Base-by-base conservation (phyloP, 352 stramenopile genomes). In the Pythium oligandrum region DNA sequence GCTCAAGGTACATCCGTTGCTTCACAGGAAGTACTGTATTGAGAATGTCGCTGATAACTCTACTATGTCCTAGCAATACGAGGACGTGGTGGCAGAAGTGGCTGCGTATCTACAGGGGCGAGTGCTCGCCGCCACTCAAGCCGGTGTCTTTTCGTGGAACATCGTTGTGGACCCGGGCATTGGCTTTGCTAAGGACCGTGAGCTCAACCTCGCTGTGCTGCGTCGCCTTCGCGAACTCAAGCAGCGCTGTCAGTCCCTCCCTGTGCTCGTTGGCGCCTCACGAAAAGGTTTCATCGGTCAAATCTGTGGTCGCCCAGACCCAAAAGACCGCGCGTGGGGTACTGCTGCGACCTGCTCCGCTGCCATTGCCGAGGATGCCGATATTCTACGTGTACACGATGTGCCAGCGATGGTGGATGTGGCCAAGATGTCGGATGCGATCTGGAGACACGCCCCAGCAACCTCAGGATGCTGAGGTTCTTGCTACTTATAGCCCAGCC, bases 231-330 rank as follows among this genome's bases (percentile, higher is more conserved):
- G 61, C 7, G 57, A 60, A 6, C 49, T 93, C 44, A 88, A 87
- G 49, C 33, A 55, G 0, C 38, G 17, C 0, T 90, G 82, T 46
- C 61, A 71, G 4, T 64, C 46, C 9, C 71, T 88, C 6, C 75
- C 82, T 0, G 40, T 93, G 47, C 60, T 93, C 52, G 75, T 98
- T 50, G 97, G 96, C 6, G 86, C 94, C 5, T 98, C 92, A 42
- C 78, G 96, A 31, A 99, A 99, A 71, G 85, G 95, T n/a, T 99
- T 99, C 61, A 92, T 99, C 48, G 93, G 96, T 31, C 83, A 95
- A 58, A 90, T 98, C 44, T 96, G 88, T 46, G 84, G 75, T 0
- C 85, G 93, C 48, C 64, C 68, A 30, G 61, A 91, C 44, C 79
- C 95, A 10, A 79, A 83, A 45, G 83, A 98, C 42, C 75, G 96